A percentile compares a stretch with the other conserved stretches of the same genome.
These are phyloP conservation scores for Calamus simplicifolius DNA, from an alignment of 176 grass and related monocot species.

Conservation along the genomic window DNA sequence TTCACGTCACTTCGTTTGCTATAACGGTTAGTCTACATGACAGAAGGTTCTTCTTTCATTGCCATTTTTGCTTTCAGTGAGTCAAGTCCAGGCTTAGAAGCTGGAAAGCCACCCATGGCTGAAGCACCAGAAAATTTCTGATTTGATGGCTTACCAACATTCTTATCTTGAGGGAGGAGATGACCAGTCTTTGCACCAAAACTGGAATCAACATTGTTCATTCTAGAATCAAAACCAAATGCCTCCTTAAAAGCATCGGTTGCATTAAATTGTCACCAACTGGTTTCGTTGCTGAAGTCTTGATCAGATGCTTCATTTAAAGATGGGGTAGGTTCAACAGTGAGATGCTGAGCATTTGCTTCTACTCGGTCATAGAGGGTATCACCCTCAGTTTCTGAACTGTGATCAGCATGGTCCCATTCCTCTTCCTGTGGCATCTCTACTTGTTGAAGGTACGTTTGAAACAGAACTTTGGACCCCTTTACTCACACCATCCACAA, in stretches of 20 bases:
- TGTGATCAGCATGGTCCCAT: not conserved
- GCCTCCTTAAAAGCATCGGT: too few species aligned
- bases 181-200: too few species aligned
- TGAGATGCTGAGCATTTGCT: too few species aligned
- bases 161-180: too few species aligned
- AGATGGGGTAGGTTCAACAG: too few species aligned
- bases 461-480: not conserved
- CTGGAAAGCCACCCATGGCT: not conserved
- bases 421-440: constrained; percentile 1
- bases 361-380: not conserved
- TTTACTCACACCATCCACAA: constrained; percentile 4
- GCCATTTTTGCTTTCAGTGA: not conserved
- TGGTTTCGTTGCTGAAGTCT: too few species aligned
- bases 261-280: too few species aligned
- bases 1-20: not conserved
- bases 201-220: too few species aligned
- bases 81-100: not conserved
- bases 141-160: too few species aligned
- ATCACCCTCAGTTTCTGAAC: constrained; percentile 2
- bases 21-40: not conserved
- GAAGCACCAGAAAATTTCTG: too few species aligned
- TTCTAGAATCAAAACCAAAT: too few species aligned
- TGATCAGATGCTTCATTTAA: too few species aligned
- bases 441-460: not conserved
- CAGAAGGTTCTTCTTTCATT: not conserved